Evolutionary conservation across 345 rosid species (phyloP).

Genomic region (Lepidium africanum): DNA sequence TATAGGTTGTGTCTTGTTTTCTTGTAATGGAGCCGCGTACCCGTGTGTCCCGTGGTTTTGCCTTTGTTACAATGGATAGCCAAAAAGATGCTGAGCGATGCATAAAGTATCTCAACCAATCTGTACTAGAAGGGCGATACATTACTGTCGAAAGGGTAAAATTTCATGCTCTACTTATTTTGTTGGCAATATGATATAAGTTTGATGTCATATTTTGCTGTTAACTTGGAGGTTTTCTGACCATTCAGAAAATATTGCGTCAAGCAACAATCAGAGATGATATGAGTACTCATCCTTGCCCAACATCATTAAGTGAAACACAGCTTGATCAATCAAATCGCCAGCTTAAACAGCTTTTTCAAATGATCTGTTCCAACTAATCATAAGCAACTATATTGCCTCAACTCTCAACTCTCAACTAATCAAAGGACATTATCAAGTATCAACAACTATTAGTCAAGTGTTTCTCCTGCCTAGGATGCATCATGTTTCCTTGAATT

Average conservation of each 20-base stretch:
- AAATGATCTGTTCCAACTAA: constrained; percentile 91
- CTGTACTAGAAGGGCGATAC: constrained; percentile 89
- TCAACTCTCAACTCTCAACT: constrained; percentile 58
- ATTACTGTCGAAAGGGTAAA: constrained; percentile 98
- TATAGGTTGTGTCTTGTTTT: constrained; percentile 78
- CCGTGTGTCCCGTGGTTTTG: constrained; percentile 93
- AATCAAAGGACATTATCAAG: constrained; percentile 82
- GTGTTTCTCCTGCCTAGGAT: constrained; percentile 25
- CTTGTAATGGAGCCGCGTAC: constrained; percentile 96
- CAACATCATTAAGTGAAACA: constrained; percentile 72
- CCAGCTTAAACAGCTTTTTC: constrained; percentile 90
- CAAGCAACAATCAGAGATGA: constrained; percentile 99
- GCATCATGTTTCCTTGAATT: constrained; percentile 14
- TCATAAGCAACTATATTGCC: constrained; percentile 67
- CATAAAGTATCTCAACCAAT: constrained; percentile 91
- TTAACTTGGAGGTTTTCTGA: constrained; percentile 85
- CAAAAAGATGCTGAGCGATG: constrained; percentile 84
- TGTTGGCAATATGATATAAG: neutral
- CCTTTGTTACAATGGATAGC: constrained; percentile 78
- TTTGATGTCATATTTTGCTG: constrained; percentile 44
- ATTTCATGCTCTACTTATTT: neutral
- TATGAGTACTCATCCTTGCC: constrained; percentile 47
- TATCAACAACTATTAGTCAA: constrained; percentile 76
- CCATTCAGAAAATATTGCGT: constrained; percentile 83
- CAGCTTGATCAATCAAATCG: constrained; percentile 78